Evolutionary conservation across 2,329 filamentous ascomycete species (phyloP).

Genomic region (Neodidymelliopsis sp.): DNA sequence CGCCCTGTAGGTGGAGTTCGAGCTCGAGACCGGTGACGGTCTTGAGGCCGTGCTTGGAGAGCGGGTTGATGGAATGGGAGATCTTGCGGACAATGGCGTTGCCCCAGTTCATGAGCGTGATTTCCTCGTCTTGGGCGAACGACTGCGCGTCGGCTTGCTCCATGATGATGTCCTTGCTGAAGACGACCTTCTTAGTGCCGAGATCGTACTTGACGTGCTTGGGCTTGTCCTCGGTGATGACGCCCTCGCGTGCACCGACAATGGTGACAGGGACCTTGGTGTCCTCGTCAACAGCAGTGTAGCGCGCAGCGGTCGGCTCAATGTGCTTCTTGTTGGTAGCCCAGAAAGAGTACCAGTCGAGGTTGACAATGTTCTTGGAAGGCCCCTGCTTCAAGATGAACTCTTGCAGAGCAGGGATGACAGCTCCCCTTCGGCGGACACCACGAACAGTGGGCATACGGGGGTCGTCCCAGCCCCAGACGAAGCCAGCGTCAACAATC

Average conservation of each 20-base stretch:
- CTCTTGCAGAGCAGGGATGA: conserved; percentile 78
- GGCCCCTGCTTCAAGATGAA: conserved; percentile 87
- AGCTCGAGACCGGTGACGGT: conserved; percentile 74
- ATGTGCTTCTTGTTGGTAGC: conserved; percentile 63
- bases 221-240: conserved; percentile 75
- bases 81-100: conserved; percentile 81
- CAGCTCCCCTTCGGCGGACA: conserved; percentile 79
- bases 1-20: conserved; percentile 89
- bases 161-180: conserved; percentile 76
- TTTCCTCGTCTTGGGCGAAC: conserved; percentile 86
- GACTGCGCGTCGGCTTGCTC: conserved; percentile 86
- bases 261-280: conserved; percentile 75
- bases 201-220: conserved; percentile 91
- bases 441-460: conserved; percentile 86
- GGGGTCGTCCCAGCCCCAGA: conserved; percentile 87
- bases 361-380: conserved; percentile 81
- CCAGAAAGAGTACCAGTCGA: conserved; percentile 77
- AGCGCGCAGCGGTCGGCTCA: conserved; percentile 57
- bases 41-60: conserved; percentile 56
- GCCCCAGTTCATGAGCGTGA: conserved; percentile 97
- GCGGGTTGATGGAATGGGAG: conserved; percentile 58
- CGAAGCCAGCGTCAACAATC: conserved; percentile 77
- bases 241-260: conserved; percentile 63
- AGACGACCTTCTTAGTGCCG: conserved; percentile 85
- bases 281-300: conserved; percentile 69